phyloP scores from a whole-genome alignment of 2,329 filamentous ascomycete genomes.

The Chalaropsis thielavioides region DNA sequence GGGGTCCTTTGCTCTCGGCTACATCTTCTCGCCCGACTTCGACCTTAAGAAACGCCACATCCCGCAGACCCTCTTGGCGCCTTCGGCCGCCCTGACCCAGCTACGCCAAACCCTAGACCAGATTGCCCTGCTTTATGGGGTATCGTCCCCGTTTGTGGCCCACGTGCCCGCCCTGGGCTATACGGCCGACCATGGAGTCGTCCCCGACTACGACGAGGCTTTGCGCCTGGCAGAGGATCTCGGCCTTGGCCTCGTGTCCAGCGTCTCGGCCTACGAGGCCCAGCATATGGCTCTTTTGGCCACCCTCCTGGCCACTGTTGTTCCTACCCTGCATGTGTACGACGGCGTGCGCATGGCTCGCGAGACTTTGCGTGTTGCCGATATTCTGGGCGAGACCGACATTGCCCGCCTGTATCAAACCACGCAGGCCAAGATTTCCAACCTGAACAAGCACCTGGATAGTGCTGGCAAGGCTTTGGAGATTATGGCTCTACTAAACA shows the following conservation, averaged over 20 bases:
- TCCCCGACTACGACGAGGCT: conserved; percentile 74
- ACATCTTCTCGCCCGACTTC: conserved; percentile 96
- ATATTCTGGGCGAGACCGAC: conserved; percentile 59
- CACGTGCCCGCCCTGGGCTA: conserved; percentile 91
- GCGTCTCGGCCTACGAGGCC: conserved; percentile 73
- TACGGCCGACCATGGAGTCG: conserved; percentile 50
- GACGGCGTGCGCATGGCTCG: conserved; percentile 72
- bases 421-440: conserved; percentile 46
- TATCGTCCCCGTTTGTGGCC: conserved; percentile 83
- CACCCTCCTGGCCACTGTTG: conserved; percentile 60
- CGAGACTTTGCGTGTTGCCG: conserved; percentile 69
- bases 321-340: conserved; percentile 79
- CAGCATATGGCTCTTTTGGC: conserved; percentile 93
- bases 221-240: conserved; percentile 77
- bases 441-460: conserved; percentile 55
- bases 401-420: conserved; percentile 55
- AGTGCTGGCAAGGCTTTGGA: conserved; percentile 56
- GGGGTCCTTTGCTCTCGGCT: conserved; percentile 81
- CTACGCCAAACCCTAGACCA: conserved; percentile 80
- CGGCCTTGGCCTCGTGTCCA: conserved; percentile 72
- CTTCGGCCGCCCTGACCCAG: conserved; percentile 65
- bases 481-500: conserved; percentile 63
- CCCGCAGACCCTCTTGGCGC: conserved; percentile 79
- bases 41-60: conserved; percentile 81
- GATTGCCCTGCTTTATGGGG: conserved; percentile 76